Base-by-base conservation (phyloP, 192 early-diverging fungal genomes). In the Diversispora epigaea region DNA sequence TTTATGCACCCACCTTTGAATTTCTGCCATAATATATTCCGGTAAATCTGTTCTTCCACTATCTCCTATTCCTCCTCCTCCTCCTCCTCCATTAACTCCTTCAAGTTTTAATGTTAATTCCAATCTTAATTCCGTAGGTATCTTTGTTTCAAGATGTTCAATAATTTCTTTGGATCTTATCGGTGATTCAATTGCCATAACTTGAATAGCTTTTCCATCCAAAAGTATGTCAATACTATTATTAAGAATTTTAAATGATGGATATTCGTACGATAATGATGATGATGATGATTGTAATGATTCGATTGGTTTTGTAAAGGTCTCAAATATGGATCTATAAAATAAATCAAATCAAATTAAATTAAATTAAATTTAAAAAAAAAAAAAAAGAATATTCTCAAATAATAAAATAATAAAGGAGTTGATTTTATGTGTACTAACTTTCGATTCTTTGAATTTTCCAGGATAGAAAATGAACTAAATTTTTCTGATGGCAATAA, bases 191-290 rank as follows among this genome's bases (percentile, higher is more conserved):
- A 73, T 60, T 41, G 62, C 71, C 10, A 73, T 73, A 43, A 44
- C 43, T 62, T 73, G 58, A 40, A 73, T 73, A 7, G 45, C 21
- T 45, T 39, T 73, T 17, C 71, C 71, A 46, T 73, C 57, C 10
- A 73, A 62, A 21, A 73, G 32, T n/a, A 62, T 39, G 19, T 73
- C 71, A 39, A 15, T 19, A 46, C 47, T 61, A 15, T 62, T 50
- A 62, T 50, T 60, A 14, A 62, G 0, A 55, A 73, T 62, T 32
- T 60, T 73, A 22, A 73, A 62, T 0, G 71, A 19, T 32, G 71
- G 58, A 73, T 47, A 73, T 11, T 73, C 71, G 41, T 56, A 40
- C 12, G 50, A 17, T 54, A 12, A 32, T 32, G 25, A 2, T 32
- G 2, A 32, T 32, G 25, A 32, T 21, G 43, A 46, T 14, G 57